A percentile compares a stretch with the other conserved stretches of the same genome.
Conservation (phyloP, 495 filamentous ascomycete species). For the Aspergillus incahuasiensis region DNA sequence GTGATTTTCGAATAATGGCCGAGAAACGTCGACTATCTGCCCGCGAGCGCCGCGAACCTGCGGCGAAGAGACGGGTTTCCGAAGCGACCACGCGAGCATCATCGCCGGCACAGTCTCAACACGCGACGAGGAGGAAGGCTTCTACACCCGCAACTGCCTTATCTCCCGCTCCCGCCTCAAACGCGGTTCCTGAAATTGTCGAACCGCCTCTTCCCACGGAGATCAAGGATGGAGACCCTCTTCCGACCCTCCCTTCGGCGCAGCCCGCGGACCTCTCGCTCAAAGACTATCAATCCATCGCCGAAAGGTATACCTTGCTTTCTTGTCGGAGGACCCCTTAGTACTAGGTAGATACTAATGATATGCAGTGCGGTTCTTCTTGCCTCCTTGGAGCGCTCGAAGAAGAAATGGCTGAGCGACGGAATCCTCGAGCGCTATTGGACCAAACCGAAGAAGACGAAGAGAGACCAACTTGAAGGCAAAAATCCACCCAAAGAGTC, state of each 20-base stretch:
- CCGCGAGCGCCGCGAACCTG: slow-evolving; percentile 45
- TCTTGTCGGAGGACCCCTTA: background rate
- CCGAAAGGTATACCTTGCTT: slow-evolving; percentile 63
- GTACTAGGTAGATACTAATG: background rate
- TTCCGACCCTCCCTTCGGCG: slow-evolving; percentile 67
- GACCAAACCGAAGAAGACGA: slow-evolving; percentile 82
- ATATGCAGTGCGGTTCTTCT: slow-evolving; percentile 73
- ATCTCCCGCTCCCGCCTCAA: slow-evolving; percentile 23
- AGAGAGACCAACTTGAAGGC: slow-evolving; percentile 61
- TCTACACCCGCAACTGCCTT: slow-evolving; percentile 28
- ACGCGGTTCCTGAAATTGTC: slow-evolving; percentile 31
- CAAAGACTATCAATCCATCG: slow-evolving; percentile 74
- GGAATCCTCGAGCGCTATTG: slow-evolving; percentile 91
- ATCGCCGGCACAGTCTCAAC: slow-evolving; percentile 19
- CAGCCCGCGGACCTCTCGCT: slow-evolving; percentile 60
- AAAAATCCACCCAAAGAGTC: slow-evolving; percentile 81
- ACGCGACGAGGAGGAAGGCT: slow-evolving; percentile 32
- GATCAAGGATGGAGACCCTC: slow-evolving; percentile 58
- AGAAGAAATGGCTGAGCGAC: slow-evolving; percentile 82
- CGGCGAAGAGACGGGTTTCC: slow-evolving; percentile 43
- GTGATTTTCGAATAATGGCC: slow-evolving; percentile 29
- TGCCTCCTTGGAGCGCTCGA: slow-evolving; percentile 77
- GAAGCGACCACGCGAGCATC: slow-evolving; percentile 34
- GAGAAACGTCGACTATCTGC: slow-evolving; percentile 44
- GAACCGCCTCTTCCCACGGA: slow-evolving; percentile 59